Conservation (phyloP, 2,329 filamentous ascomycete species). For the Fusarium sp. region DNA sequence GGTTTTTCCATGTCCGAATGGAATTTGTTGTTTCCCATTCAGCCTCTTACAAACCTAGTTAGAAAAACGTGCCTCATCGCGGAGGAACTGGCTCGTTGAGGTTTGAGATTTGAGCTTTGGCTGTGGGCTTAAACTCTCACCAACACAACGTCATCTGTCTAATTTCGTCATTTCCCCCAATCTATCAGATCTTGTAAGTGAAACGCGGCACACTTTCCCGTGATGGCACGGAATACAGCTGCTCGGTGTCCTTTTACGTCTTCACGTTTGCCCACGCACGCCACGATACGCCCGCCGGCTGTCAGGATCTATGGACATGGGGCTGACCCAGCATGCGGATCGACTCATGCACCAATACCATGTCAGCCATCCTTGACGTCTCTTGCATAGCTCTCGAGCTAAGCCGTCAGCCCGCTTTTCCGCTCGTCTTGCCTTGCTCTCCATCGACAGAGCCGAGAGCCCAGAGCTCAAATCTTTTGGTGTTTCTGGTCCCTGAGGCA, state of each 20-base stretch:
- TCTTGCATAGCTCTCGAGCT: constrained; percentile 30
- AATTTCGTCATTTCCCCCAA: constrained; percentile 7
- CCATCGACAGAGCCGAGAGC: constrained; percentile 6
- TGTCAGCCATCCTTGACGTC: constrained; percentile 24
- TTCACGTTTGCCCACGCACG: background rate
- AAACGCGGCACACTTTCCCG: constrained; percentile 2
- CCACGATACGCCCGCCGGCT: background rate
- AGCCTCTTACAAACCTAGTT: constrained; percentile 14
- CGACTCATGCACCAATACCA: constrained; percentile 30
- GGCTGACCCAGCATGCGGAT: constrained; percentile 13
- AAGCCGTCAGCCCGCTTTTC: constrained; percentile 21
- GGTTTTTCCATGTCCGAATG: constrained; percentile 27
- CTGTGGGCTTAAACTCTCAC: background rate
- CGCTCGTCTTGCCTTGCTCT: background rate
- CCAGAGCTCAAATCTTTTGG: background rate
- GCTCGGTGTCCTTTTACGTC: constrained; percentile 1
- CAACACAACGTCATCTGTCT: constrained; percentile 18
- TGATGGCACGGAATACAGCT: background rate
- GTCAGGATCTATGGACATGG: constrained; percentile 38
- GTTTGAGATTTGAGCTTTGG: too few species aligned
- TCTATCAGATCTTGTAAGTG: background rate
- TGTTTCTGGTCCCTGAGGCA: constrained; percentile 21
- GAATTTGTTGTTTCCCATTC: background rate
- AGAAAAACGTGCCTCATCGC: constrained; percentile 23
- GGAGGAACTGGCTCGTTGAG: too few species aligned